Percentiles rank a stretch among this genome's conserved stretches.
Evolutionary conservation across 257 asterid genomes (phyloP).

Genomic region (Eucommia ulmoides): DNA sequence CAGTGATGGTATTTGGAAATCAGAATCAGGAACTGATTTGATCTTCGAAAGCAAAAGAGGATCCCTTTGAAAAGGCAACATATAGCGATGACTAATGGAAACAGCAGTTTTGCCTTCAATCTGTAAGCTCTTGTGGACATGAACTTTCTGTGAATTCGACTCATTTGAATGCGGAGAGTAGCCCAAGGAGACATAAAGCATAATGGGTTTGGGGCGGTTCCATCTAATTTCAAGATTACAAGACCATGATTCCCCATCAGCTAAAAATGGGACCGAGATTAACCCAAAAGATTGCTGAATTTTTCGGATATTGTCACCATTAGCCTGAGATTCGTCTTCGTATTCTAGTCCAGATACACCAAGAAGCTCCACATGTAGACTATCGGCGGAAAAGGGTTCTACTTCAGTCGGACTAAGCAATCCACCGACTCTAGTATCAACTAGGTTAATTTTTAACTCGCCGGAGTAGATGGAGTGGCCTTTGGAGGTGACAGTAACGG

Average conservation of each 20-base stretch:
- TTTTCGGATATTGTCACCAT: constrained; percentile 51
- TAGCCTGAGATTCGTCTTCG: constrained; percentile 29
- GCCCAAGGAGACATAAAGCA: constrained; percentile 88
- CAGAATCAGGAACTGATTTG: constrained; percentile 44
- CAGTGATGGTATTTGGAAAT: constrained; percentile 43
- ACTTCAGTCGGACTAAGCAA: constrained; percentile 94
- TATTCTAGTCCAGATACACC: constrained; percentile 44
- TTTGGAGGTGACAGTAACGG: constrained; percentile 72
- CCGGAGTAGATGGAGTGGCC: constrained; percentile 87
- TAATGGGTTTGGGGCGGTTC: constrained; percentile 95
- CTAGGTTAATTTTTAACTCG: constrained; percentile 89
- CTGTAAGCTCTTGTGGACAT: constrained; percentile 91
- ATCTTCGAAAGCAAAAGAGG: constrained; percentile 69
- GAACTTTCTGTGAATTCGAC: constrained; percentile 58
- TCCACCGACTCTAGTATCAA: constrained; percentile 92
- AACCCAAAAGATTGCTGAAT: constrained; percentile 94
- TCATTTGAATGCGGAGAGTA: constrained; percentile 56
- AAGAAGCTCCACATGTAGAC: constrained; percentile 87
- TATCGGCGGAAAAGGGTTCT: constrained; percentile 61
- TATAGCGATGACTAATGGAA: constrained; percentile 50
- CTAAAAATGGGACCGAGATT: constrained; percentile 71
- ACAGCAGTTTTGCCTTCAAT: constrained; percentile 88
- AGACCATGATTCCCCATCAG: constrained; percentile 70
- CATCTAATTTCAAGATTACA: constrained; percentile 85
- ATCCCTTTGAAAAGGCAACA: constrained; percentile 76